Conservation (phyloP, 306 rosid genomes). For the Cucurbita moschata region DNA sequence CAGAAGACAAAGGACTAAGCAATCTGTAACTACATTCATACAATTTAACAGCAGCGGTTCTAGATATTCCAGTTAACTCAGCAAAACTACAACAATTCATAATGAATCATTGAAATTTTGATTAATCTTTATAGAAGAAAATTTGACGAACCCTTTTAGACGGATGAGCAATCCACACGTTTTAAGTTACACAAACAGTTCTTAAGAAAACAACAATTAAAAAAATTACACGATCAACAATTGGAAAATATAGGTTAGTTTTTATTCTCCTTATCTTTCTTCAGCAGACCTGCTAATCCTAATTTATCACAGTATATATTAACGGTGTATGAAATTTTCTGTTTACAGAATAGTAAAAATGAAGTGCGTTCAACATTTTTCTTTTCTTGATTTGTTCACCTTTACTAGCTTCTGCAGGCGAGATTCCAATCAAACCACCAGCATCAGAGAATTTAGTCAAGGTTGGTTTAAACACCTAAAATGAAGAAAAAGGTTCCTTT, state of each 20-base stretch:
- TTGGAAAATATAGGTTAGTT: not conserved
- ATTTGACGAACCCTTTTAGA: not conserved
- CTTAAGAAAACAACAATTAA: not conserved
- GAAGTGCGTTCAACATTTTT: not conserved
- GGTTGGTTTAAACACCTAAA: constrained; percentile 77
- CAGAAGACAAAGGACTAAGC: not conserved
- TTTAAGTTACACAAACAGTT: not conserved
- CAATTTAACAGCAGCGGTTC: not conserved
- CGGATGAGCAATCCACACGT: not conserved
- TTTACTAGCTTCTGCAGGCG: constrained; percentile 79
- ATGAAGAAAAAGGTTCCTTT: not conserved
- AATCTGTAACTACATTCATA: not conserved
- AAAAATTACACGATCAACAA: too few species aligned
- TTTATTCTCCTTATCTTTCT: not conserved
- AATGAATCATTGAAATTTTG: not conserved
- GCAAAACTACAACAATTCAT: not conserved
- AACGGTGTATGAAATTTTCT: not conserved
- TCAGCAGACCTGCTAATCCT: not conserved
- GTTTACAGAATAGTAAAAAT: not conserved
- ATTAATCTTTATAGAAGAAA: too few species aligned
- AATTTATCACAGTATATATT: not conserved
- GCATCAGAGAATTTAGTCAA: constrained; percentile 43
- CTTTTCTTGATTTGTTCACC: constrained; percentile 24
- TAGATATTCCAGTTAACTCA: not conserved
- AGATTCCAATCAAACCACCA: constrained; percentile 71